Base-by-base conservation (phyloP, 306 rosid species). In the Dalbergia oliveri region DNA sequence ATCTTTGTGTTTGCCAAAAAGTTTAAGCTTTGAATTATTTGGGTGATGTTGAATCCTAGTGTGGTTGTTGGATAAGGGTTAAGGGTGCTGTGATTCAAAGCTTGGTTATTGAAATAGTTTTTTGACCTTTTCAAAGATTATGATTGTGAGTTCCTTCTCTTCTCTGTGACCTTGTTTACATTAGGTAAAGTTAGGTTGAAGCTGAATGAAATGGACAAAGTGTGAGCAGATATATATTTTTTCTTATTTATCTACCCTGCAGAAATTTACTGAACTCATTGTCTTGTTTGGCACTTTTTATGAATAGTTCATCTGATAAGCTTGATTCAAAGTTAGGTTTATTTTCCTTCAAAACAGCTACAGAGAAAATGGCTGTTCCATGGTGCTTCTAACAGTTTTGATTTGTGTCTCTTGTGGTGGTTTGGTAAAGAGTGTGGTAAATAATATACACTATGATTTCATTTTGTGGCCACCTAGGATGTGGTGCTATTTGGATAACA, bases 1-100 rank as follows among this genome's bases (percentile, higher is more conserved):
- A 81, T 72, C 82, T 69, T 26, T 57, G 44, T 78, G 62, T 77
- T 73, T 62, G 62, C 74, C 5, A 34, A 47, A 47, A 54, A 15
- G 6, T 67, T 75, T 61, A 11, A 35, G 59, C 60, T 62, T 62
- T 23, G 47, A 51, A 21, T 73, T 33, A 65, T 56, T 73, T 73
- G n/a, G 73, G 63, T 70, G 45, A 21, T 57, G 56, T 53, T 82
- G 67, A 60, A 69, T 69, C 19, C 5, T 47, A 4, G 5, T 31
- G 23, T 16, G 15, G 61, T n/a, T n/a, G 16, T 72, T 35, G 23
- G 31, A 10, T 51, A 43, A 64, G 68, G 53, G 8, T 62, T 26
- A 59, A 58, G 64, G 60, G 15, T 82, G 18, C 50, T 53, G 9
- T 43, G 74, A 47, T 59, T 19, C 14, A 14, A 61, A 50, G 44